phyloP scores from a whole-genome alignment of 768 basidiomycete species.

The Leccinum pellstonianum region DNA sequence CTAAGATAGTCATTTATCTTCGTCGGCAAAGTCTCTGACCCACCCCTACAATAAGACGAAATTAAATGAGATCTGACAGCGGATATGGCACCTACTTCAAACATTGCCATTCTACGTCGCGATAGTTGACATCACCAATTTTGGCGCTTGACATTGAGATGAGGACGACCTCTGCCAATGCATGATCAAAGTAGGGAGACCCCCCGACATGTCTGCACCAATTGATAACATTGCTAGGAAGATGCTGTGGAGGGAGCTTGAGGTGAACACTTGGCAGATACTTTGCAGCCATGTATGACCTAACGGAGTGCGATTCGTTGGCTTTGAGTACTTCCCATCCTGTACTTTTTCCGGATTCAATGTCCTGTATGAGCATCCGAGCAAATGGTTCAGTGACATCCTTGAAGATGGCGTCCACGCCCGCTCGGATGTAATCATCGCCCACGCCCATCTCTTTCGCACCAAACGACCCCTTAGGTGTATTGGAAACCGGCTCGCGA shows the following conservation, averaged over 20 bases:
- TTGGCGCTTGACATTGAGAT: too few species aligned
- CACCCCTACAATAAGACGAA: not conserved
- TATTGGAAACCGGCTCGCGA: not conserved
- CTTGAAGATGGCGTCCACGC: conserved; percentile 16
- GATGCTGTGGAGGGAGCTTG: conserved; percentile 15
- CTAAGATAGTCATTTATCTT: not conserved
- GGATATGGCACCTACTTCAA: not conserved
- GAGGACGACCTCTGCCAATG: not conserved
- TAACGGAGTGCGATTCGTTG: conserved; percentile 28
- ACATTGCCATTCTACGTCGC: not conserved
- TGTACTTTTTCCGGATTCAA: conserved; percentile 13
- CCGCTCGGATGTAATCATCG: conserved; percentile 15
- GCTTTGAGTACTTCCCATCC: conserved; percentile 31
- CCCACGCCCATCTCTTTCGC: conserved; percentile 9
- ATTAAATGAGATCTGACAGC: not conserved
- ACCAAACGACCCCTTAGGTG: conserved; percentile 2
- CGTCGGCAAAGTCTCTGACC: not conserved
- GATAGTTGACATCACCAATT: too few species aligned
- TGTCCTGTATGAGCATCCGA: conserved; percentile 16
- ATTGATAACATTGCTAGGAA: conserved; percentile 27
- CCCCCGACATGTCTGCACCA: conserved; percentile 18
- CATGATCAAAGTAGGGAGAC: not conserved
- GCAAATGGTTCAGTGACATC: conserved; percentile 21
- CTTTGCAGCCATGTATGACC: conserved; percentile 22
- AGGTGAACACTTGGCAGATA: conserved; percentile 21